phyloP scores from a whole-genome alignment of 78 protist genomes.

The Dictyostelium brefeldianum region DNA sequence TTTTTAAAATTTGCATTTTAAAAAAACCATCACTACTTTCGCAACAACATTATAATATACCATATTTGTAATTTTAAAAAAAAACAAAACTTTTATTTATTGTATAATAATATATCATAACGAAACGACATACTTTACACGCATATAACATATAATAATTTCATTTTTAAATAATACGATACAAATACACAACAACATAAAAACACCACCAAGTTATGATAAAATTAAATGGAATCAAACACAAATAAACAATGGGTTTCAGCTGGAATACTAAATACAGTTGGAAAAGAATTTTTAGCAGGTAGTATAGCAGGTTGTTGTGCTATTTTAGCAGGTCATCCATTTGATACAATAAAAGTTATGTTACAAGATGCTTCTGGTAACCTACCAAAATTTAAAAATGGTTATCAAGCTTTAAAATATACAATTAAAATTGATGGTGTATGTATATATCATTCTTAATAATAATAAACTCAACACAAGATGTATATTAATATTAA shows the following conservation, averaged over 20 bases:
- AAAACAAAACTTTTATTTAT: too few relatives aligned
- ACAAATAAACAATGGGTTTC: slow-evolving; percentile 23
- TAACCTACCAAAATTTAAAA: slow-evolving; percentile 53
- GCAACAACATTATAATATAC: too few relatives aligned
- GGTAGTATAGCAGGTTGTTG: slow-evolving; percentile 72
- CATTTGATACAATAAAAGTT: slow-evolving; percentile 72
- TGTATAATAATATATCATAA: too few relatives aligned
- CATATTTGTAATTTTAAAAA: too few relatives aligned
- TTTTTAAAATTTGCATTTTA: too few relatives aligned
- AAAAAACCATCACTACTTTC: too few relatives aligned
- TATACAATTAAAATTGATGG: slow-evolving; percentile 54
- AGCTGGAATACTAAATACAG: not conserved
- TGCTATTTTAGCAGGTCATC: slow-evolving; percentile 46
- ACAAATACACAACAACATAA: not conserved
- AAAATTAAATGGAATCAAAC: slow-evolving; percentile 7
- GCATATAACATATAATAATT: too few relatives aligned
- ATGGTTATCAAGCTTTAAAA: slow-evolving; percentile 69
- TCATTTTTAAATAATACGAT: not conserved
- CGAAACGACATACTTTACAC: too few relatives aligned
- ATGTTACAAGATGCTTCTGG: slow-evolving; percentile 72
- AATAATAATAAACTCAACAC: not conserved
- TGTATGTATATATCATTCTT: too few relatives aligned
- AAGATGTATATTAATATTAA: not conserved
- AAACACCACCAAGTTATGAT: not conserved
- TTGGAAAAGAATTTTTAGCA: slow-evolving; percentile 64